These are phyloP conservation scores for Dendrobium chrysotoxum DNA, from an alignment of 106 monocot species.

Conservation along the genomic window DNA sequence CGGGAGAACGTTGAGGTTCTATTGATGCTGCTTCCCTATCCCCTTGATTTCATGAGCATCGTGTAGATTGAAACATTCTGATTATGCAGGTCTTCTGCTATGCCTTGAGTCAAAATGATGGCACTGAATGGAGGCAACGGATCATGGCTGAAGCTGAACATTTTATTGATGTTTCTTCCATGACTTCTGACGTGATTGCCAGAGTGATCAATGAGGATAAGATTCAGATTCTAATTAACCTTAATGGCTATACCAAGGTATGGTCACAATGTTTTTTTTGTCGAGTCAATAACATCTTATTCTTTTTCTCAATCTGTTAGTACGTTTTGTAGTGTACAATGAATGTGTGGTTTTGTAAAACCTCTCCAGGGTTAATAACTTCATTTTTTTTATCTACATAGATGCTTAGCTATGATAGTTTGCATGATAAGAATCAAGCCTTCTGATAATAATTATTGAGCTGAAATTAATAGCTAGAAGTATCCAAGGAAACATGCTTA, in stretches of 20 bases:
- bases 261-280: background rate
- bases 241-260: constrained; percentile 99
- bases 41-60: background rate
- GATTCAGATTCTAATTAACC: constrained; percentile 93
- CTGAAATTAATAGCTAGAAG: background rate
- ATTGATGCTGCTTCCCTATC: background rate
- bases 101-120: constrained; percentile 95
- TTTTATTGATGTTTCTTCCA: constrained; percentile 80
- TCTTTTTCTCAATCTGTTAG: background rate
- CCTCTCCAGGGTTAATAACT: background rate
- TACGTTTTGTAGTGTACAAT: background rate
- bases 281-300: background rate
- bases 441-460: background rate
- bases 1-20: constrained; percentile 76
- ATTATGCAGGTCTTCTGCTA: constrained; percentile 83
- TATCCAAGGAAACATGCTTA: background rate
- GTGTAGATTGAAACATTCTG: background rate
- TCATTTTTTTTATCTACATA: background rate
- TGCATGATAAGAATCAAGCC: background rate
- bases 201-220: constrained; percentile 80
- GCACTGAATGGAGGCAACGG: constrained; percentile 90
- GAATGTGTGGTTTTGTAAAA: background rate
- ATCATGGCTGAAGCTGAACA: constrained; percentile 83
- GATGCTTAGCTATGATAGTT: background rate
- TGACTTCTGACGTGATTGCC: constrained; percentile 90